Evolutionary conservation across 2,329 filamentous ascomycete genomes (phyloP), one percentile per base, ranked within the genome.

Genomic region (Neocatenulostroma microsporum): DNA sequence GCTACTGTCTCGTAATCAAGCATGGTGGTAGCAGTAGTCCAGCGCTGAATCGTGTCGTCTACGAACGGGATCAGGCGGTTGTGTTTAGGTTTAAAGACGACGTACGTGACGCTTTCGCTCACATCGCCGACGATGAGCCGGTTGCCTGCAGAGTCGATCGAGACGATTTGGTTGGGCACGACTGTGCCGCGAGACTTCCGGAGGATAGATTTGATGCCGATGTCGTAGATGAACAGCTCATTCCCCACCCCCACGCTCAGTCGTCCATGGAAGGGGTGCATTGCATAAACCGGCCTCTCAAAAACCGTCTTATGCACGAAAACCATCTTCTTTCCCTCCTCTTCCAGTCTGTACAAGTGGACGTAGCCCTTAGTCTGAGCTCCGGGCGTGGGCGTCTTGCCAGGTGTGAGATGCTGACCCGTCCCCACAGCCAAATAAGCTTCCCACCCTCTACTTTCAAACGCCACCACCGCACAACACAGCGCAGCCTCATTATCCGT

Each of bases 221-320:
- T 76, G 55, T 98, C 93, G 56, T 94, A 98, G 30, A 95, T 75
- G 36, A 85, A 77, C 17, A 99, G 65, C 21, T 82, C 78, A 49
- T 81, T 79, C 37, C 88, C 89, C 31, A 95, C 73, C 30, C 88
- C 91, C n/a, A 82, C 82, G 3, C 93, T 67, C 1, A 98, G 70
- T 47, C 84, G 82, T 20, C 93, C 93, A 60, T 96, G 89, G 68
- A 98, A 99, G 3, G 78, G 73, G n/a, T 91, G 69, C 12, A 98
- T 70, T n/a, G 91, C 89, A 52, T 86, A 78, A 1, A 93, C 86
- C 2, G 89, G 88, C 46, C 87, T 80, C 48, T 93, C 85, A 5
- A 95, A 75, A 53, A 87, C 86, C 1, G 93, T 98, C 62, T 95
- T 95, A 65, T 98, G 91, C 45, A 95, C 88, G 40, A 96, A 91